Base-by-base conservation (phyloP, 2,329 filamentous ascomycete species). In the Penicillium sp. region DNA sequence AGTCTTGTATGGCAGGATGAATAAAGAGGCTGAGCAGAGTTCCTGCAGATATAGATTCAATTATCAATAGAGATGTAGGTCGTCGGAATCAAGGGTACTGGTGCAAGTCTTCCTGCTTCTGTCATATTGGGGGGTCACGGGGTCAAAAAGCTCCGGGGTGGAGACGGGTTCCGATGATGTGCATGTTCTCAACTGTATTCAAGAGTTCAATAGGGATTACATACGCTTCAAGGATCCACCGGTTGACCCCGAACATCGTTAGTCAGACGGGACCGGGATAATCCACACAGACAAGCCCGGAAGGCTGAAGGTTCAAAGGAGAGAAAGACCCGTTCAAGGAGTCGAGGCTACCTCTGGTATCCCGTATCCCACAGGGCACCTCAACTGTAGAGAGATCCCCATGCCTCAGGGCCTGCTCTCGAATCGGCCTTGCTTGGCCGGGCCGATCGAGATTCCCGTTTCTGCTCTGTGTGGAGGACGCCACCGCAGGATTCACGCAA, bases 401-500 rank as follows among this genome's bases (percentile, higher is more conserved):
- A 46, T 28, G 7, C 25, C 43, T 46, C 19, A 22, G 19, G 19
- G 19, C 19, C 19, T 46, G 2, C 25, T 46, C 22, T 11, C 42
- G 16, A 11, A 22, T 22, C 40, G 8, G 40, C 40, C 40, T 19
- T 28, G 25, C 25, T 14, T 16, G n/a, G 43, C 25, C 48, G 26
- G 25, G 30, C 28, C n/a, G n/a, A 37, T n/a, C 48, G 33, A 52
- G 48, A 16, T 37, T 35, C 51, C 48, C 35, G 6, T 43, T 42
- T 54, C 26, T 40, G 8, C 19, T 28, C 35, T 22, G 49, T 35
- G 51, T 40, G 51, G 52, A 45, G 26, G 52, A 42, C 52, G 52
- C 52, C 52, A 54, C 51, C 52, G 52, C 52, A 43, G 52, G 37
- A 54, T 52, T 38, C 51, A 30, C 38, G 35, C 52, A 28, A 19